Evolutionary conservation across 1,139 yeast genomes (phyloP), one percentile per base, ranked within the genome.

Genomic region (Candida gigantensis): DNA sequence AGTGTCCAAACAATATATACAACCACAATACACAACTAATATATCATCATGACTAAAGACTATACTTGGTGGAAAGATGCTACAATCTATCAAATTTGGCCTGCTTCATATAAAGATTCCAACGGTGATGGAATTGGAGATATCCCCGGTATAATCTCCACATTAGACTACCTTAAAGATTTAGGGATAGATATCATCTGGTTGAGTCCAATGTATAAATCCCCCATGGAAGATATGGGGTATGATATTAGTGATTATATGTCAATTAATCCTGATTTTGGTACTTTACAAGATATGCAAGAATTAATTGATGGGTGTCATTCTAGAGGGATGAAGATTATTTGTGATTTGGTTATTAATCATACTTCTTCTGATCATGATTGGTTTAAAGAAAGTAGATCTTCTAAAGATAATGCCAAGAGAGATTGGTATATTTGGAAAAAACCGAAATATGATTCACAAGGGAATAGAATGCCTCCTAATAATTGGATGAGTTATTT

Each of bases 401-500:
- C 74, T 10, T 70, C 78, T 6, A 68, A 62, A 50, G 59, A 62
- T 33, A 76, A 70, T 52, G 73, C 81, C 13, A 77, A 78, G 58
- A 65, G 83, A 52, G 79, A 77, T 53, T 78, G 83, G 83, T 78
- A 76, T 56, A 65, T 75, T 47, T 77, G 82, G 83, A 68, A 64
- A 42, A 68, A 71, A 27, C 69, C 80, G 15, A 62, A 55, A 41
- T 68, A 62, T 50, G 79, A 72, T 45, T 62, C 51, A 16, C 45
- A 68, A 4, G 81, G 81, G 17, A 62, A 65, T 31, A 66, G 79
- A 54, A 64, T 59, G 15, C 79, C 81, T 17, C 81, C 81, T 15
- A 77, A 72, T 59, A 77, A 77, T 55, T 77, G 83, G 82, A 48
- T 50, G 14, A 72, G 80, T 3, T 58, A 58, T 45, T 77, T 77